Base-by-base conservation (phyloP, 371 early-diverging fungal species). In the Apophysomyces sp. region DNA sequence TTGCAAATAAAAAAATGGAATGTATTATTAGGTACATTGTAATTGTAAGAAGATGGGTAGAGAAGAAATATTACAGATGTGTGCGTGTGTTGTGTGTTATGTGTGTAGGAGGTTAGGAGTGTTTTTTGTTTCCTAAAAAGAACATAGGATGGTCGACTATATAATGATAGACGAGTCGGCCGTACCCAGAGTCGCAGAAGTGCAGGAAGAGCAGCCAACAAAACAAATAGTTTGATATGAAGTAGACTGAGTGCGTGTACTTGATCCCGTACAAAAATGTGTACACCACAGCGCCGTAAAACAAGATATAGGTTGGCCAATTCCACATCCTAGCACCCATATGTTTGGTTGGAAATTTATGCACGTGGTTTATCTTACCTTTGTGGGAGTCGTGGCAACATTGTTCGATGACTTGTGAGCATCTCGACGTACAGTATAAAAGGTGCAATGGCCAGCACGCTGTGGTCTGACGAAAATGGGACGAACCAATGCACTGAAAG, bases 401-500 rank as follows among this genome's bases (percentile, higher is more conserved):
- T 76, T 26, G 71, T 78, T 28, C 71, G 60, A 6, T 71, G 73
- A 13, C 71, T 64, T 26, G 80, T 77, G 32, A 85, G 56, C 31
- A 79, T 65, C 36, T 86, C 85, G 7, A 83, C 81, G 52, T 85
- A 79, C 31, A 86, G 58, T 55, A 86, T 74, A 29, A 86, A 82
- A 0, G 88, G 86, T 3, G 81, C 81, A 52, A 88, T 81, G 9
- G 83, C 80, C 26, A 80, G 62, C 15, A 85, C 69, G 55, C 73
- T 81, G 58, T 88, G 86, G 52, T 88, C 88, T 1, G 85, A 78
- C 1, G 77, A 78, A 59, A 86, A 84, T 0, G 86, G 86, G 6
- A 73, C 81, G 60, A 78, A 81, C 88, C 88, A 88, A 53, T 84
- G 81, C 4, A 82, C 85, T 9, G 83, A 78, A 11, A 86, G 60